phyloP scores from a whole-genome alignment of 73 alveolate genomes.

The Tetrahymena malaccensis region DNA sequence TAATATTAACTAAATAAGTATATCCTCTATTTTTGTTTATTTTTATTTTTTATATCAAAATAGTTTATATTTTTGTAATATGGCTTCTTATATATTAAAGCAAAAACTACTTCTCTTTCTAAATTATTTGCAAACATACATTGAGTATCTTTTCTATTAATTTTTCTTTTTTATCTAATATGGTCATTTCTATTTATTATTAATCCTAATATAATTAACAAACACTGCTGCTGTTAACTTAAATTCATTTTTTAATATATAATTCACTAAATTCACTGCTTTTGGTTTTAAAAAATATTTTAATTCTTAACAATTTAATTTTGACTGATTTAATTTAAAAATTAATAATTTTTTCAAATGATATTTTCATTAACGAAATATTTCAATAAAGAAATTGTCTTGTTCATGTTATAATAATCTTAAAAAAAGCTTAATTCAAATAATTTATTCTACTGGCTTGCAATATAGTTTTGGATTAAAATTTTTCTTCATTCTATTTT shows the following conservation, averaged over 20 bases:
- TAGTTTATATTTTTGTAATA: not conserved
- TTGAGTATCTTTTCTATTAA: not conserved
- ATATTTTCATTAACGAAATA: too few species aligned
- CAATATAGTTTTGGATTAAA: too few species aligned
- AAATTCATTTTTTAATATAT: not conserved
- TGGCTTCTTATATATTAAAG: not conserved
- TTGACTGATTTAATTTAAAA: too few species aligned
- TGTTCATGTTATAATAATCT: too few species aligned
- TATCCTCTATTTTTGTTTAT: not conserved
- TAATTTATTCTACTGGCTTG: too few species aligned
- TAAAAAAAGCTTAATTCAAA: too few species aligned
- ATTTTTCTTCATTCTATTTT: too few species aligned
- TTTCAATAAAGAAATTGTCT: too few species aligned
- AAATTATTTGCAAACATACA: not conserved
- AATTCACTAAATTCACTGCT: not conserved
- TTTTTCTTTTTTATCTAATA: not conserved
- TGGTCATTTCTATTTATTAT: not conserved
- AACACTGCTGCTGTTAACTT: too few species aligned
- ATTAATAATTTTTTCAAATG: too few species aligned
- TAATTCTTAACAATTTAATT: too few species aligned
- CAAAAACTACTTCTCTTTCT: not conserved
- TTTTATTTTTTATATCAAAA: not conserved
- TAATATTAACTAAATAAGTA: not conserved
- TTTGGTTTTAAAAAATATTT: too few species aligned
- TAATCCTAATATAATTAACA: not conserved